phyloP scores from a whole-genome alignment of 2,329 filamentous ascomycete genomes.

The Sporothrix brasiliensis region DNA sequence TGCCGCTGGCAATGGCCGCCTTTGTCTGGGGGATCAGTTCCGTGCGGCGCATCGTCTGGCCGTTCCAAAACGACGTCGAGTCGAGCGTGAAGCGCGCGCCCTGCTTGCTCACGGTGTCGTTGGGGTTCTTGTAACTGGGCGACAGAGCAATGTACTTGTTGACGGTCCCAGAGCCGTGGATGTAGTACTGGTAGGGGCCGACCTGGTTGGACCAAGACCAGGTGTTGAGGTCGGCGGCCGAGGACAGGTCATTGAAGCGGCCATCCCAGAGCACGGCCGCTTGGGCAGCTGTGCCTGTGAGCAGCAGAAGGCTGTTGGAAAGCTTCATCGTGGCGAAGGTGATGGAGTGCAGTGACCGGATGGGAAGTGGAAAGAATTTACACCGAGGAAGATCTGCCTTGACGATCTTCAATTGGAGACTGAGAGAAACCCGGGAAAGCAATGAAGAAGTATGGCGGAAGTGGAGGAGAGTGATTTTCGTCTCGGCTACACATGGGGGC shows the following conservation, averaged over 20 bases:
- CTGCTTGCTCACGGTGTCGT: slow-evolving; percentile 62
- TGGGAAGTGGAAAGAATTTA: background rate
- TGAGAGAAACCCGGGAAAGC: background rate
- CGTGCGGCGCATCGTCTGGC: slow-evolving; percentile 70
- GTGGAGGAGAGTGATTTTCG: background rate
- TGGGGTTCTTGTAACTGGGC: slow-evolving; percentile 64
- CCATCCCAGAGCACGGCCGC: slow-evolving; percentile 59
- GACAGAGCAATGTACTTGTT: slow-evolving; percentile 65
- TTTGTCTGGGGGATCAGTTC: slow-evolving; percentile 73
- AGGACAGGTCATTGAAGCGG: slow-evolving; percentile 62
- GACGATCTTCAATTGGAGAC: background rate
- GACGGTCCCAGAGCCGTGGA: slow-evolving; percentile 63
- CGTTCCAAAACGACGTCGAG: slow-evolving; percentile 69
- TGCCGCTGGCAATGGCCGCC: slow-evolving; percentile 66
- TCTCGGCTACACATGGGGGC: no score
- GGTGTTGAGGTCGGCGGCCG: slow-evolving; percentile 57
- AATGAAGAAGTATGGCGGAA: background rate
- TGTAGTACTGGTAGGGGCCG: slow-evolving; percentile 75
- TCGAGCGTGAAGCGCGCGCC: slow-evolving; percentile 70
- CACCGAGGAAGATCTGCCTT: background rate
- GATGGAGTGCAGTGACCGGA: background rate
- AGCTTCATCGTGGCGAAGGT: slow-evolving; percentile 21
- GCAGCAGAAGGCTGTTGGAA: slow-evolving; percentile 10
- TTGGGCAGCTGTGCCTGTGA: slow-evolving; percentile 34
- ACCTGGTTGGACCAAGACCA: slow-evolving; percentile 72